These are phyloP conservation scores for Leccinum angustisporum DNA, from an alignment of 1,284 basidiomycete species.

Conservation along the genomic window DNA sequence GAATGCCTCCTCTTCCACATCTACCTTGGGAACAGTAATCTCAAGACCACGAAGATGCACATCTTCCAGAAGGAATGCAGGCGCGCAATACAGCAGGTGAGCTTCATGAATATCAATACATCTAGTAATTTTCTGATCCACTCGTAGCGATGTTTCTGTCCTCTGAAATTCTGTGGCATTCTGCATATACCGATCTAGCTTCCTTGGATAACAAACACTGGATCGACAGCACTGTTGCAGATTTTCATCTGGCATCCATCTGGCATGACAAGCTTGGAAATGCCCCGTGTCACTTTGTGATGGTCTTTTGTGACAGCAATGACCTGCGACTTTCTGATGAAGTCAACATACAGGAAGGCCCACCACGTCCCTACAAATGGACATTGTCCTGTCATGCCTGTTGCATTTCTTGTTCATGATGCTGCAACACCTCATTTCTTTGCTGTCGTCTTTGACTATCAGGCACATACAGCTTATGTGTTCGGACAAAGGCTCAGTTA, in stretches of 20 bases:
- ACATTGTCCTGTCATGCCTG: neutral
- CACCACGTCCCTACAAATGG: neutral
- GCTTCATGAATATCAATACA: too few species aligned
- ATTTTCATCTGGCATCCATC: conserved; percentile 6
- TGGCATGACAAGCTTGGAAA: neutral
- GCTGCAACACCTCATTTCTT: conserved; percentile 7
- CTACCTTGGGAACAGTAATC: too few species aligned
- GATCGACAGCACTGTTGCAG: neutral
- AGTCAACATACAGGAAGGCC: neutral
- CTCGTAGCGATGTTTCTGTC: too few species aligned
- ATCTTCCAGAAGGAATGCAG: too few species aligned
- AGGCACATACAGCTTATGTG: neutral
- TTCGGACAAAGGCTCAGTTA: neutral
- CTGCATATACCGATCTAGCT: neutral
- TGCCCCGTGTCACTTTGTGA: neutral
- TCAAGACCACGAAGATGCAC: too few species aligned
- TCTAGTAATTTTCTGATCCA: too few species aligned
- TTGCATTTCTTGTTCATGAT: neutral
- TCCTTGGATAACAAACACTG: neutral
- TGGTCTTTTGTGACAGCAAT: neutral
- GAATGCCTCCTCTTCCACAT: too few species aligned
- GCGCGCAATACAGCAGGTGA: too few species aligned
- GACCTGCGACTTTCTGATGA: neutral
- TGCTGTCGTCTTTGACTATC: conserved; percentile 9
- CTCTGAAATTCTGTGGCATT: too few species aligned